Evolutionary conservation across 495 filamentous ascomycete species (phyloP), one percentile per base, ranked within the genome.

Genomic region (Bryoglossum gracile): DNA sequence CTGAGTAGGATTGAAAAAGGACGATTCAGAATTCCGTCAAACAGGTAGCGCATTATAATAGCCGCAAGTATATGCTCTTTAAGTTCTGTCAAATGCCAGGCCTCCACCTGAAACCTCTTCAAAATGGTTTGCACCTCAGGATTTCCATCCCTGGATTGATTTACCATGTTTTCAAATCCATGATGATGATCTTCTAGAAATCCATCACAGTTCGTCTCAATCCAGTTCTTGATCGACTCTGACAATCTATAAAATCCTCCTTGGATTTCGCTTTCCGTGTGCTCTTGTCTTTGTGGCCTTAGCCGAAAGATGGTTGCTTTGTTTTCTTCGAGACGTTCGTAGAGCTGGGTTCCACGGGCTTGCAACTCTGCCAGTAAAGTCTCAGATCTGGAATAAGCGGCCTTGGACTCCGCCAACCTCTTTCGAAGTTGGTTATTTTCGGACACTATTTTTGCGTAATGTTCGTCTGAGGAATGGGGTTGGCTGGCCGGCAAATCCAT

Each of bases 31-130:
- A 68, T 58, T 32, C 56, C 32, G 5, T 61, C 52, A 13, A 54
- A 41, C 26, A 67, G 38, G 18, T 55, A 67, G 21, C 66, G 56
- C 56, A 65, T 55, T 8, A 64, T 54, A 10, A 64, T 36, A 3
- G 63, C 63, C 22, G 55, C 50, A 13, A 65, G 33, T 8, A 69
- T 49, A 40, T 69, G 61, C 22, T 62, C 53, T 19, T 67, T 63
- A 0, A 61, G 61, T 17, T 69, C 61, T 13, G 54, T 55, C 38
- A 59, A 61, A 50, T 5, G 48, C 58, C 30, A 54, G 36, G 14
- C 48, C 22, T 16, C 59, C 23, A 40, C 60, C 60, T n/a, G 24
- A 38, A 22, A 61, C 25, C 16, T 43, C 33, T 6, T 52, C 41
- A 44, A 60, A n/a, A 28, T 36, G 37, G n/a, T n/a, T n/a, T n/a